Base-by-base conservation (phyloP, 2,329 filamentous ascomycete species). In the Arthrobotrys sinensis region DNA sequence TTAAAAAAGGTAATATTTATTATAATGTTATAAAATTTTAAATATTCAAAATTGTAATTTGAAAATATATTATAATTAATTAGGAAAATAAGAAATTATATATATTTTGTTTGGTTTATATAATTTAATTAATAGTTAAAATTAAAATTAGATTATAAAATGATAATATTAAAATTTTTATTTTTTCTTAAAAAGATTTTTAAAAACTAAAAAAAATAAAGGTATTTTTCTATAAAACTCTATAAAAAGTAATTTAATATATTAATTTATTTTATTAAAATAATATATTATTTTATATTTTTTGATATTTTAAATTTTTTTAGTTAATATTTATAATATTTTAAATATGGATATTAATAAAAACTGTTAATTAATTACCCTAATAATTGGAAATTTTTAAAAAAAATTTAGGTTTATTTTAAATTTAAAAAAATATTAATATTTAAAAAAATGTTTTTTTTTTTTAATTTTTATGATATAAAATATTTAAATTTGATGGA, bases 401-500 rank as follows among this genome's bases (percentile, higher is more conserved):
- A 43, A 43, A 43, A 43, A 43, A n/a, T 43, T 7, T 12, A 43
- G 14, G 14, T 7, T 10, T 43, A 43, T 46, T 46, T 7, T 46
- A 46, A 46, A 46, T 46, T 46, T 46, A 46, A 16, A n/a, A 46
- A 46, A 46, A 16, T n/a, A 16, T 46, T 46, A 46, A 16, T 46
- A 46, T 10, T n/a, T n/a, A 46, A 16, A n/a, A 7, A 2, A 46
- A 46, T 46, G 16, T 46, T n/a, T 4, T 46, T 16, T 46, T 16
- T n/a, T n/a, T n/a, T n/a, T n/a, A 46, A 46, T 46, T n/a, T 46
- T 46, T 10, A 46, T 46, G 7, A 46, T 46, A n/a, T 46, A 46
- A 46, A 46, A 46, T 46, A 46, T 46, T 46, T 16, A 16, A 16
- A 46, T 46, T n/a, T 46, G 7, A 16, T 46, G 14, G 14, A 46